Conservation (phyloP, 495 filamentous ascomycete species). For the Mytilinidion resinicola region DNA sequence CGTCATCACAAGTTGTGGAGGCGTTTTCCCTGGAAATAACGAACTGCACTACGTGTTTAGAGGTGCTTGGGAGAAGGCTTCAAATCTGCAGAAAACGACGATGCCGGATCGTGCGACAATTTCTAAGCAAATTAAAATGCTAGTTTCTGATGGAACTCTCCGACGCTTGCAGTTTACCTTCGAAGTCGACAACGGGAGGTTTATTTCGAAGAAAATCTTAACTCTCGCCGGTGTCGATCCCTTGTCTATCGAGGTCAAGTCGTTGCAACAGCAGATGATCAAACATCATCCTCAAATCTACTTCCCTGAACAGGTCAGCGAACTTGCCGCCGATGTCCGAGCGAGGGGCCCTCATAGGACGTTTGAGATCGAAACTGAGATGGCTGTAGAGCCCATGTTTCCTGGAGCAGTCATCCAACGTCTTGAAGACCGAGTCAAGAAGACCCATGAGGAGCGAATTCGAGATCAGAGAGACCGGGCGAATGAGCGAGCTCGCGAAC, state of each 20-base stretch:
- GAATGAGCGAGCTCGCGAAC: no score
- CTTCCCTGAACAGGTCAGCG: conserved; percentile 37
- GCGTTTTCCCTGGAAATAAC: conserved; percentile 64
- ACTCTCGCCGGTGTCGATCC: conserved; percentile 43
- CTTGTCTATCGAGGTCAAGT: conserved; percentile 46
- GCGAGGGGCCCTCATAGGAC: background rate
- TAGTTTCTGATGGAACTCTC: conserved; percentile 55
- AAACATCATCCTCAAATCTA: conserved; percentile 37
- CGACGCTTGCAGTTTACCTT: conserved; percentile 59
- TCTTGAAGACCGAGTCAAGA: background rate
- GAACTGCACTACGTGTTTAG: conserved; percentile 68
- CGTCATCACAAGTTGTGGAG: conserved; percentile 60
- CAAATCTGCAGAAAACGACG: conserved; percentile 30
- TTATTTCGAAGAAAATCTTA: conserved; percentile 53
- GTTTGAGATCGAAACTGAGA: background rate
- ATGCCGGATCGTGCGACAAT: conserved; percentile 48
- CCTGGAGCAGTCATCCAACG: background rate
- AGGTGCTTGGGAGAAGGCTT: conserved; percentile 50
- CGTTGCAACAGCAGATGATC: conserved; percentile 50
- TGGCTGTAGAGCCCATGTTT: background rate
- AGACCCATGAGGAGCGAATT: background rate
- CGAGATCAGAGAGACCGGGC: background rate
- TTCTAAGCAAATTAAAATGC: conserved; percentile 51
- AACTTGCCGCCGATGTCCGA: conserved; percentile 16
- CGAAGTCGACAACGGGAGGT: conserved; percentile 45